Conservation (phyloP, 2,329 filamentous ascomycete species). For the Dothistroma septosporum region DNA sequence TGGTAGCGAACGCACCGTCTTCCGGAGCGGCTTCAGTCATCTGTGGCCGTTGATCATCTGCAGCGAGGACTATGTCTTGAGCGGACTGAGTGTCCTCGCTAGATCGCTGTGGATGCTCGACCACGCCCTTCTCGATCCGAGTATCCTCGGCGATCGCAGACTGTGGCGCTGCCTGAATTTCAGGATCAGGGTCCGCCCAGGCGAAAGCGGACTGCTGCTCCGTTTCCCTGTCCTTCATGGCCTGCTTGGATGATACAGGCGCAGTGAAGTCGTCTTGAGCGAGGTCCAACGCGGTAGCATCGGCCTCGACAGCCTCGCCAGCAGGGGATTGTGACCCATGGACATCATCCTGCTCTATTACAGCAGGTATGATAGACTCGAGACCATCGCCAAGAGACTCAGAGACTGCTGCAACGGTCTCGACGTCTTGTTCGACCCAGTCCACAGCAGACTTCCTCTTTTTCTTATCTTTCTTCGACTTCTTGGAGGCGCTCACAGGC, state of each 20-base stretch:
- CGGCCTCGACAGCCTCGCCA: neutral
- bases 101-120: neutral
- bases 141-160: neutral
- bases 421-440: neutral
- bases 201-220: neutral
- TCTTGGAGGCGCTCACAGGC: conserved; percentile 25
- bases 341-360: neutral
- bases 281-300: neutral
- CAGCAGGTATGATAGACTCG: neutral
- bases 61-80: neutral
- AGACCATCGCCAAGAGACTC: neutral
- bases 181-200: conserved; percentile 9
- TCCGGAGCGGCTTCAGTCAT: neutral
- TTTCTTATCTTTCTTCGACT: conserved; percentile 43
- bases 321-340: neutral
- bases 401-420: too few species aligned
- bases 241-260: conserved; percentile 27
- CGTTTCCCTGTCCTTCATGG: conserved; percentile 21
- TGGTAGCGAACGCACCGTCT: conserved; percentile 15
- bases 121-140: neutral
- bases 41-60: neutral
- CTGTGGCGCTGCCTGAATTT: neutral
- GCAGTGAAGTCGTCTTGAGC: neutral
- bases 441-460: conserved; percentile 29
- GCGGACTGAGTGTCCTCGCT: neutral